phyloP scores from a whole-genome alignment of 345 rosid genomes.

The Microthlaspi erraticum region DNA sequence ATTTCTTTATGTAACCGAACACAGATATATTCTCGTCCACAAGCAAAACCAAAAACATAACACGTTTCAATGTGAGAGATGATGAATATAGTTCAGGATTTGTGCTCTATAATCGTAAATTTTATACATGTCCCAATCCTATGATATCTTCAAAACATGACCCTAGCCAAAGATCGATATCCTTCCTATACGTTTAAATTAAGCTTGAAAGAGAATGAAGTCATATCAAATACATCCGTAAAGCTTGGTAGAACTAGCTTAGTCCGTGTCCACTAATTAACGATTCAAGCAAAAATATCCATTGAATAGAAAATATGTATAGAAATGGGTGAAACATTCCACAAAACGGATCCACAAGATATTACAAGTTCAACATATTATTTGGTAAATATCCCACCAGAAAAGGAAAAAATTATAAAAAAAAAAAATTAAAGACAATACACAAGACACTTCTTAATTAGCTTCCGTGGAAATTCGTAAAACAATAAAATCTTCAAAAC shows the following conservation, averaged over 20 bases:
- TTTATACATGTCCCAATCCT: neutral
- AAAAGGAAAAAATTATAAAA: neutral
- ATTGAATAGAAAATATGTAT: neutral
- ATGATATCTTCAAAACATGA: neutral
- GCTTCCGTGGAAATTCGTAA: constrained; percentile 32
- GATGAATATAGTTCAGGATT: neutral
- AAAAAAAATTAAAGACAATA: neutral
- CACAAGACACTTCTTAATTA: constrained; percentile 32
- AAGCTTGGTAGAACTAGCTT: neutral
- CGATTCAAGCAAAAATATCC: neutral
- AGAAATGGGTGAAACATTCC: constrained; percentile 11
- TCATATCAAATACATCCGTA: neutral
- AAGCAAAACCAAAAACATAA: neutral
- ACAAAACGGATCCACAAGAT: constrained; percentile 14
- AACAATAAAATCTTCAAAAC: constrained; percentile 29
- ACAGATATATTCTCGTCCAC: neutral
- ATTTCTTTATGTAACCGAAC: neutral
- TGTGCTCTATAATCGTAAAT: neutral
- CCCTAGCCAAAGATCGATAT: too few species aligned
- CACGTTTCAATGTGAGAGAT: constrained; percentile 19
- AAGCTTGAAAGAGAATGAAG: neutral
- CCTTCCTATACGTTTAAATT: neutral
- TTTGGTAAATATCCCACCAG: constrained; percentile 17
- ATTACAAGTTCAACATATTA: constrained; percentile 38
- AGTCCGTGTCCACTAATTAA: neutral